Evolutionary conservation across 2,329 filamentous ascomycete species (phyloP), one percentile per base, ranked within the genome.

Genomic region (Daldinia eschscholtzii): DNA sequence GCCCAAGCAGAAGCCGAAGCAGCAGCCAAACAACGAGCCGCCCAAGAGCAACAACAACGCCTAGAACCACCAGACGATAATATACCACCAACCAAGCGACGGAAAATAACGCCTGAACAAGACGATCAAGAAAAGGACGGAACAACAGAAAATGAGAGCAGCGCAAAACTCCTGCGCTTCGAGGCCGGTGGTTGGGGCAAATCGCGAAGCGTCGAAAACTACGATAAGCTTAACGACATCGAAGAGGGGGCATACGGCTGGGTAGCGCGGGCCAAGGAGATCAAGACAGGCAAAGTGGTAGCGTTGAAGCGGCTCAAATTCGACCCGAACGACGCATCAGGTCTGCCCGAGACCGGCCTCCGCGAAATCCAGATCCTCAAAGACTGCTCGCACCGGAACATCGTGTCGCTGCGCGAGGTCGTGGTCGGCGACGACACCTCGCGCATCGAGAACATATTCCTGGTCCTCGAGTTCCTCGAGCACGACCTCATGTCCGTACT

Each of bases 381-480:
- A 75, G 91, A 93, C 77, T 93, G 93, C 66, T 84, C 87, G 52
- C 94, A 98, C 81, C 83, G 87, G 60, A 97, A 98, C 79, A 88
- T 99, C 70, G 94, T 99, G 12, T 82, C 86, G 46, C 82, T 99
- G 62, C 86, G 89, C 63, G 95, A 98, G 79, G 91, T 98, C 6
- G 93, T 98, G 0, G 89, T 95, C 46, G 92, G 93, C 3, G 80
- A 82, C 79, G 80, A 79, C 75, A 76, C 74, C 71, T 78, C 76
- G 67, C 72, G 72, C 68, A 74, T 76, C 70, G 74, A 80, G 79
- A 93, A 91, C 82, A 91, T 98, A 72, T 97, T 93, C 80, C 89
- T 99, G 64, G 96, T 98, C 70, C 95, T 99, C 86, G 94, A 98
- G 78, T 99, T 98, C 81, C 86, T 98, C 76, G 95, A 98, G 83